A percentile compares a stretch with the other conserved stretches of the same genome.
Evolutionary conservation across 108 stramenopile genomes (phyloP).

Genomic region (Skeletonema grethae): DNA sequence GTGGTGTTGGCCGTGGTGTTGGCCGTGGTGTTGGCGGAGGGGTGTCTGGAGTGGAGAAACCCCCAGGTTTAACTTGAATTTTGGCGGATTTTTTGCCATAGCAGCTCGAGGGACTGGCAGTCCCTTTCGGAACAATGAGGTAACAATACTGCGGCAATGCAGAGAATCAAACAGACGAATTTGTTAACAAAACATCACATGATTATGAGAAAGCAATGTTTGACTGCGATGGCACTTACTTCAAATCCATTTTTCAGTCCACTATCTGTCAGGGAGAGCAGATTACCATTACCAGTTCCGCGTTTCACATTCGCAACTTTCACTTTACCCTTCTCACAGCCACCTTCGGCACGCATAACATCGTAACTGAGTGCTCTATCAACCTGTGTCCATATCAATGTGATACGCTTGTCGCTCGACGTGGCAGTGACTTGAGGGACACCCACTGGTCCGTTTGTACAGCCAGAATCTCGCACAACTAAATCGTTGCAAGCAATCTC

Average conservation of each 20-base stretch:
- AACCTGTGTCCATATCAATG: conserved; percentile 18
- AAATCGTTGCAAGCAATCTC: conserved; percentile 28
- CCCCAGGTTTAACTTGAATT: neutral
- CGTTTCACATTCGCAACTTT: conserved; percentile 2
- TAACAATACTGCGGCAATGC: neutral
- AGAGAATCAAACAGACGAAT: neutral
- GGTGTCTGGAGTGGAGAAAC: too few relatives aligned
- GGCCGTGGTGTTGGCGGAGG: too few relatives aligned
- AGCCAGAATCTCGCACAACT: conserved; percentile 14
- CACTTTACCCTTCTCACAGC: conserved; percentile 25
- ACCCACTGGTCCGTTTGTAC: neutral
- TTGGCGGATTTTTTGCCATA: neutral
- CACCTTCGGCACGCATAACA: conserved; percentile 31
- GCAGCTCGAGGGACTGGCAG: neutral
- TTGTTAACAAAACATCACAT: neutral
- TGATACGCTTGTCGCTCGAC: conserved; percentile 15
- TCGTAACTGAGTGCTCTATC: conserved; percentile 17
- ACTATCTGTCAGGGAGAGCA: conserved; percentile 1
- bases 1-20: too few relatives aligned
- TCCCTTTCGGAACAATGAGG: neutral
- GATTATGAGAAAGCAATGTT: neutral
- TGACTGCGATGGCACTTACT: neutral
- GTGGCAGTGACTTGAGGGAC: conserved; percentile 7
- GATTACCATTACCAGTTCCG: neutral
- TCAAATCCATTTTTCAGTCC: conserved; percentile 33